Conservation (phyloP, 1,284 basidiomycete genomes). For the Laetiporus sulphureus region DNA sequence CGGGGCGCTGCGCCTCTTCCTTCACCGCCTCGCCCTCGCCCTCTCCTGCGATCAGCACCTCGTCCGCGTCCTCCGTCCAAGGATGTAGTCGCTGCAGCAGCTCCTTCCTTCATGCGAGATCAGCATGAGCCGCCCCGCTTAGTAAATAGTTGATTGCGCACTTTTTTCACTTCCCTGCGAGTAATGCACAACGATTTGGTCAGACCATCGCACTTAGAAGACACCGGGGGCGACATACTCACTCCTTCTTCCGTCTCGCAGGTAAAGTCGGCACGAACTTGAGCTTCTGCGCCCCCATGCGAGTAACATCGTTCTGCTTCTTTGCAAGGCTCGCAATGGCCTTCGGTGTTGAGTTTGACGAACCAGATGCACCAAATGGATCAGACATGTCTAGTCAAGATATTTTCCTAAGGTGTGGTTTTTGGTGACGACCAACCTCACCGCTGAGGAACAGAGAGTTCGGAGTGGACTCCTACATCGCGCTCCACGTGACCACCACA, state of each 20-base stretch:
- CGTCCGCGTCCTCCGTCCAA: slow-evolving; percentile 33
- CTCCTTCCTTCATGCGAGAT: slow-evolving; percentile 40
- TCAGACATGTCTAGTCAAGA: no score
- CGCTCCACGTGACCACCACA: no score
- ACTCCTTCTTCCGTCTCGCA: slow-evolving; percentile 69
- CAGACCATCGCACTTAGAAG: slow-evolving; percentile 7
- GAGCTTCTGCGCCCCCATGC: slow-evolving; percentile 65
- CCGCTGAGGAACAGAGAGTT: no score
- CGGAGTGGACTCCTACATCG: no score
- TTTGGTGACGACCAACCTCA: no score
- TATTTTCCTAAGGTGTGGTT: no score
- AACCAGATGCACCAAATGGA: slow-evolving; percentile 15
- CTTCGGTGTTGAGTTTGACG: slow-evolving; percentile 30
- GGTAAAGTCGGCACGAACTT: slow-evolving; percentile 77
- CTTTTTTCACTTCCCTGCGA: slow-evolving; percentile 36
- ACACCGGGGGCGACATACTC: slow-evolving; percentile 28
- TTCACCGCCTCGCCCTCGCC: slow-evolving; percentile 31
- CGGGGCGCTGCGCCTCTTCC: slow-evolving; percentile 43
- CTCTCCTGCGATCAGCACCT: slow-evolving; percentile 27
- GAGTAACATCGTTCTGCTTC: slow-evolving; percentile 61
- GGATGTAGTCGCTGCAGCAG: slow-evolving; percentile 25
- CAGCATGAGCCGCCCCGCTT: slow-evolving; percentile 3
- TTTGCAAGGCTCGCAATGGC: slow-evolving; percentile 71
- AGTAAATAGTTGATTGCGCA: slow-evolving; percentile 16
- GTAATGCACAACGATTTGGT: no score